A percentile compares a stretch with the other conserved stretches of the same genome.
These are phyloP conservation scores for Bryoerythrophyllum caledonicum DNA, from an alignment of 225 moss, liverwort and hornwort species.

Conservation along the genomic window DNA sequence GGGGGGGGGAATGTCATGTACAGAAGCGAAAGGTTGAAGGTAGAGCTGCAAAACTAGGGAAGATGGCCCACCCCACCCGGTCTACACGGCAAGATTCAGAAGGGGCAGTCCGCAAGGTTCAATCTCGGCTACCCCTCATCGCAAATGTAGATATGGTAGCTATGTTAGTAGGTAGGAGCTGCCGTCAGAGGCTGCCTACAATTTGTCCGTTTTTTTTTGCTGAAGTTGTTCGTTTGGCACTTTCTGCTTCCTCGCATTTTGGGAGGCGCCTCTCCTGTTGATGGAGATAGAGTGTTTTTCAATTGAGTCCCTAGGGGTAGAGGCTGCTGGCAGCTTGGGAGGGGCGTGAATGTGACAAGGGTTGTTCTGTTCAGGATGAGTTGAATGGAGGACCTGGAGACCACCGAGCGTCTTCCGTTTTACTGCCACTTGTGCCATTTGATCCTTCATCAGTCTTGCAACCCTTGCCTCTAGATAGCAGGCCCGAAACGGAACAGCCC, in stretches of 20 bases:
- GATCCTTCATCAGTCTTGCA: slow-evolving; percentile 67
- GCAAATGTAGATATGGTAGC: slow-evolving; percentile 50
- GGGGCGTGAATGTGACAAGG: slow-evolving; percentile 30
- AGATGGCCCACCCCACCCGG: slow-evolving; percentile 73
- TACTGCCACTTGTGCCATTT: slow-evolving; percentile 65
- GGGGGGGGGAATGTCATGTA: slow-evolving; percentile 15
- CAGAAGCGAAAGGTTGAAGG: slow-evolving; percentile 83
- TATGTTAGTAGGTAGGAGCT: background rate
- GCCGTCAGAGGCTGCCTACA: background rate
- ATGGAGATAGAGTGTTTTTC: slow-evolving; percentile 6
- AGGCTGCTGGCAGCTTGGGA: slow-evolving; percentile 24
- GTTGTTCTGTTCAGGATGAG: slow-evolving; percentile 64
- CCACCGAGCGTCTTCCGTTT: slow-evolving; percentile 69
- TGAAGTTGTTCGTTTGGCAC: slow-evolving; percentile 1
- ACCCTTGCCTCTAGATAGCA: slow-evolving; percentile 65
- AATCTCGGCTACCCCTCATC: slow-evolving; percentile 48
- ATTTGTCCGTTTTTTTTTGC: background rate
- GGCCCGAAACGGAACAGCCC: slow-evolving; percentile 66
- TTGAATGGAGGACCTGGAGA: slow-evolving; percentile 74
- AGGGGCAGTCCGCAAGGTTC: slow-evolving; percentile 75
- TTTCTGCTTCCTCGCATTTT: background rate
- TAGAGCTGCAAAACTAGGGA: slow-evolving; percentile 83
- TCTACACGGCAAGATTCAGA: slow-evolving; percentile 63
- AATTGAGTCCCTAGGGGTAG: slow-evolving; percentile 21
- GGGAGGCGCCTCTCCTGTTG: slow-evolving; percentile 5